Evolutionary conservation across 2,329 filamentous ascomycete genomes (phyloP).

Genomic region (Hypomyces perniciosus): DNA sequence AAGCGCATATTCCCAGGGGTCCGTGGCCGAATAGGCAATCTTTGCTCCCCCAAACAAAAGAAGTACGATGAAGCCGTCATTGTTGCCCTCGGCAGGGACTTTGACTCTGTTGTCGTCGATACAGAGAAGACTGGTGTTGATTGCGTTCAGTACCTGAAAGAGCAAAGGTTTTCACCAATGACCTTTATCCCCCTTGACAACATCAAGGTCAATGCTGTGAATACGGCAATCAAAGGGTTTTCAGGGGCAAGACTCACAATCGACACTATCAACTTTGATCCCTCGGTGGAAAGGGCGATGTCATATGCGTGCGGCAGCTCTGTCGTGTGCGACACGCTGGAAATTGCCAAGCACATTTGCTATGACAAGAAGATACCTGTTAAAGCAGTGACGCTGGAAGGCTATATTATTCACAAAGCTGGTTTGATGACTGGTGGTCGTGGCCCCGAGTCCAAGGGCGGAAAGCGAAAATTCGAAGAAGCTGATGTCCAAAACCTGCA

Average conservation of each 20-base stretch:
- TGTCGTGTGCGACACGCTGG: conserved; percentile 84
- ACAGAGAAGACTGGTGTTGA: conserved; percentile 90
- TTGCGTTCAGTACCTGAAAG: conserved; percentile 89
- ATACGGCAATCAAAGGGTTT: conserved; percentile 85
- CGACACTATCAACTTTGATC: conserved; percentile 92
- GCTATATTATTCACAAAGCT: conserved; percentile 94
- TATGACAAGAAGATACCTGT: conserved; percentile 80
- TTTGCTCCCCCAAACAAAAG: conserved; percentile 95
- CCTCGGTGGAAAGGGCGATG: conserved; percentile 82
- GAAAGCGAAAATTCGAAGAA: conserved; percentile 81
- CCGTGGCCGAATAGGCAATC: conserved; percentile 79
- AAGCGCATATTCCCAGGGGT: conserved; percentile 91
- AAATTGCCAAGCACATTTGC: conserved; percentile 82
- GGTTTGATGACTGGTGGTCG: conserved; percentile 95
- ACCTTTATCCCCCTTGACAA: conserved; percentile 97
- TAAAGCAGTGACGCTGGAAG: conserved; percentile 90
- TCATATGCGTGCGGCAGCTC: conserved; percentile 92
- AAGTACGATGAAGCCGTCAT: conserved; percentile 92
- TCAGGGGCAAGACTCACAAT: conserved; percentile 83
- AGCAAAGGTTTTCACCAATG: conserved; percentile 78
- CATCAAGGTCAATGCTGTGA: conserved; percentile 88
- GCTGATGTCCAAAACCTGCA: conserved; percentile 81
- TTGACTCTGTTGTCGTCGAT: conserved; percentile 91
- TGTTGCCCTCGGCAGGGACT: conserved; percentile 85
- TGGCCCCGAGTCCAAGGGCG: conserved; percentile 66